phyloP scores from a whole-genome alignment of 140 eudicot species.

The Cichorium intybus region DNA sequence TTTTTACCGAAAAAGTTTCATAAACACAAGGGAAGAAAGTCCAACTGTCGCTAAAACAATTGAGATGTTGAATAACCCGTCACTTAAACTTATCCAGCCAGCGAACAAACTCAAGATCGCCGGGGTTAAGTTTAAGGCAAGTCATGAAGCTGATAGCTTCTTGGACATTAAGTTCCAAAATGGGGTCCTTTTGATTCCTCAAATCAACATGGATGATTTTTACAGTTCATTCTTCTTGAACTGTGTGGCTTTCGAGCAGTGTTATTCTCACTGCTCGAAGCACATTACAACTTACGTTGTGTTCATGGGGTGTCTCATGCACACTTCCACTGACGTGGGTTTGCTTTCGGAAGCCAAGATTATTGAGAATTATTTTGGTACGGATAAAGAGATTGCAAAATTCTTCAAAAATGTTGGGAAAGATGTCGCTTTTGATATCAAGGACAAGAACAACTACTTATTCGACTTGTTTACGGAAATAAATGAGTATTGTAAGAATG shows the following conservation, averaged over 20 bases:
- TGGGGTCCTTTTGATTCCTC: conserved; percentile 30
- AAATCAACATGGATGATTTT: conserved; percentile 34
- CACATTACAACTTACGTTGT: conserved; percentile 30
- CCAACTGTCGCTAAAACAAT: neutral
- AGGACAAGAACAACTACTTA: conserved; percentile 21
- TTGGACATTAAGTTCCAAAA: conserved; percentile 29
- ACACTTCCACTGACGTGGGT: conserved; percentile 21
- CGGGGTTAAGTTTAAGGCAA: conserved; percentile 32
- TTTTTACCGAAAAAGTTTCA: conserved; percentile 30
- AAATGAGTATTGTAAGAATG: conserved; percentile 19
- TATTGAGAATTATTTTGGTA: conserved; percentile 41
- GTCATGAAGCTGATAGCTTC: conserved; percentile 21
- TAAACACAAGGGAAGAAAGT: neutral
- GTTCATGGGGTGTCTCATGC: conserved; percentile 35
- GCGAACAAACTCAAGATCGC: conserved; percentile 23
- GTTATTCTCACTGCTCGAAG: conserved; percentile 28
- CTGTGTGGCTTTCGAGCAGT: conserved; percentile 36
- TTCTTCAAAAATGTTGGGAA: conserved; percentile 32
- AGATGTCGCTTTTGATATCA: conserved; percentile 32
- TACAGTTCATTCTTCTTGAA: conserved; percentile 29
- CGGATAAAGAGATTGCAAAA: conserved; percentile 30
- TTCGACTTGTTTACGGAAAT: conserved; percentile 13
- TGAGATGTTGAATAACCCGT: neutral
- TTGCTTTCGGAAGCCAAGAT: conserved; percentile 24
- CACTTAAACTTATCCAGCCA: conserved; percentile 31